Evolutionary conservation across 2,329 filamentous ascomycete species (phyloP), one percentile per base, ranked within the genome.

Genomic region (Biscogniauxia marginata): DNA sequence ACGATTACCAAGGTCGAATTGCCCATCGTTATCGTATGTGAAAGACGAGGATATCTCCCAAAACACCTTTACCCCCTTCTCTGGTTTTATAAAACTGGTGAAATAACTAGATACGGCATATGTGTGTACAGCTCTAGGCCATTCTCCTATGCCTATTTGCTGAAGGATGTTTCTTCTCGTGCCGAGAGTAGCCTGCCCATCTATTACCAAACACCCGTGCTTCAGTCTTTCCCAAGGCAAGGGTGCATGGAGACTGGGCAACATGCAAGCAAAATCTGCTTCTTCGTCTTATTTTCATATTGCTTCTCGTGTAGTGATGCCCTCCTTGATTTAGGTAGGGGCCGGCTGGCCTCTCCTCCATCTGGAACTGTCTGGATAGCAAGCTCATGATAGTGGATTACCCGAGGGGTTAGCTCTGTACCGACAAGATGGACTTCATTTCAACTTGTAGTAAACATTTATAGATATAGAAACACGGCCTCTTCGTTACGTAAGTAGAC

Each of bases 121-220:
- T 73, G 77, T 80, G 77, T 80, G 77, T 80, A 79, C 75, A 78
- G 75, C 75, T 72, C 70, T 73, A 71, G 73, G 71, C 71, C 67
- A 65, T 64, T 65, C 58, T 19, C 39, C 74, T 66, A 75, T 77
- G 73, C 70, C 72, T 71, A 70, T 69, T 57, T 74, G 74, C 74
- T 78, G 73, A 77, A 78, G 75, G 75, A 74, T 73, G 67, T 75
- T 72, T 69, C 66, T 75, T 76, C 70, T 78, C 77, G 76, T 79
- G 77, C 77, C 77, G 71, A 79, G 75, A 79, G 70, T 62, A 70
- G 69, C 50, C 57, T 63, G 71, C 70, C 76, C 67, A 67, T 75
- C 76, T 71, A 86, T 86, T 86, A 87, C 84, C 84, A 87, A 87
- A 84, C 84, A 85, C 79, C 74, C 74, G 73, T 75, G 80, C 77